phyloP scores from a whole-genome alignment of 768 basidiomycete species.

The Glaciozyma antarctica region DNA sequence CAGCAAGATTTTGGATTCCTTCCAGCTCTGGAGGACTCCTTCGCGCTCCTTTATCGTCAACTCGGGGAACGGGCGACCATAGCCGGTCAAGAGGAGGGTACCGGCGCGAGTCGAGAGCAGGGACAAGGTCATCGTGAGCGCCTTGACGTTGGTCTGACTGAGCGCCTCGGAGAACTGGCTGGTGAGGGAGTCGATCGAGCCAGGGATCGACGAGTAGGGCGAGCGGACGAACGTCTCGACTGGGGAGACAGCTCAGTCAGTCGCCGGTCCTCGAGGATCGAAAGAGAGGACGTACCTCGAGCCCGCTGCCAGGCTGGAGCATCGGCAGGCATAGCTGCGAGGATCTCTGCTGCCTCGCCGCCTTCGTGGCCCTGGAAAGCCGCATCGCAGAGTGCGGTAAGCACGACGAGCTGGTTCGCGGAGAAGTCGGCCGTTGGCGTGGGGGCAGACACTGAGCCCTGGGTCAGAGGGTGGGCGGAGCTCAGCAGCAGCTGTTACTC shows the following conservation, averaged over 20 bases:
- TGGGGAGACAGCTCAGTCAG: neutral
- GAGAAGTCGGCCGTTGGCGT: neutral
- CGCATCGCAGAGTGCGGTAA: conserved; percentile 13
- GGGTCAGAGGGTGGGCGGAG: no score
- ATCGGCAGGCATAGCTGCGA: neutral
- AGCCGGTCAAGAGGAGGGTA: conserved; percentile 21
- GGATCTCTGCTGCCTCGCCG: neutral
- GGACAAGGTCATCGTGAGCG: conserved; percentile 4
- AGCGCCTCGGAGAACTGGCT: conserved; percentile 6
- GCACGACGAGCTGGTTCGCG: conserved; percentile 26
- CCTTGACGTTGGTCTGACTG: conserved; percentile 16
- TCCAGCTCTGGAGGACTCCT: conserved; percentile 16
- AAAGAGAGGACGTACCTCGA: neutral
- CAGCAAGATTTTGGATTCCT: conserved; percentile 10
- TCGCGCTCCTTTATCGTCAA: conserved; percentile 17
- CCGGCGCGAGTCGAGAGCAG: conserved; percentile 25
- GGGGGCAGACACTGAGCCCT: no score
- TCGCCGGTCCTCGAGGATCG: neutral
- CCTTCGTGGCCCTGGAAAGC: conserved; percentile 13
- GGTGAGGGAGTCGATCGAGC: conserved; percentile 13
- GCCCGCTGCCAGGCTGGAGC: neutral
- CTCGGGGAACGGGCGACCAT: conserved; percentile 10
- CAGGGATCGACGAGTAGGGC: conserved; percentile 14
- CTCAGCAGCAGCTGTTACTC: no score
- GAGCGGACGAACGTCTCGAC: conserved; percentile 2